phyloP scores from a whole-genome alignment of 108 stramenopile species.

The Skeletonema menzelii region DNA sequence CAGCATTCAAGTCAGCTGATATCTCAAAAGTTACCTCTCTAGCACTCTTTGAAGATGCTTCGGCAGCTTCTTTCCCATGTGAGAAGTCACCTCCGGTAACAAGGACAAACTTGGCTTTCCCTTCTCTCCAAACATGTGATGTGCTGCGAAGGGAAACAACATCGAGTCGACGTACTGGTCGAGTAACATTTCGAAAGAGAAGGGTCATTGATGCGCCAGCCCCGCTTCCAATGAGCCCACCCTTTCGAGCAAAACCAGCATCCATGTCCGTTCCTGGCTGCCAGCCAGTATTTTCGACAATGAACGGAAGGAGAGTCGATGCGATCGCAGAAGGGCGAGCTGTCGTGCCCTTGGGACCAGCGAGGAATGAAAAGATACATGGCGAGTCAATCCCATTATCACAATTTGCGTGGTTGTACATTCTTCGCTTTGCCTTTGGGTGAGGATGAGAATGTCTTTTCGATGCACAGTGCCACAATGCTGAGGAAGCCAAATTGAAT shows the following conservation, averaged over 20 bases:
- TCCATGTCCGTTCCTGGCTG: conserved; percentile 48
- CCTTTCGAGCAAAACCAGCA: conserved; percentile 49
- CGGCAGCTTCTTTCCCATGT: conserved; percentile 32
- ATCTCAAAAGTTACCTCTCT: conserved; percentile 40
- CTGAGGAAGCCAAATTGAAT: conserved; percentile 33
- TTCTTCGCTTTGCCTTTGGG: background rate
- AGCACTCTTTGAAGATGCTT: conserved; percentile 18
- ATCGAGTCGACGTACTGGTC: conserved; percentile 37
- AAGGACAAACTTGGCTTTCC: conserved; percentile 33
- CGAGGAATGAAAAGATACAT: conserved; percentile 46
- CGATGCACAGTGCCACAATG: conserved; percentile 33
- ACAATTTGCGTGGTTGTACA: conserved; percentile 11
- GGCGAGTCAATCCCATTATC: conserved; percentile 42
- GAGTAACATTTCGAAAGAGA: conserved; percentile 37
- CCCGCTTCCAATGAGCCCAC: conserved; percentile 40
- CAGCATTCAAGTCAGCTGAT: conserved; percentile 35
- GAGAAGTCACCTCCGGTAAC: conserved; percentile 49
- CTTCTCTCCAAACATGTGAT: conserved; percentile 40
- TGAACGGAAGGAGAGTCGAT: conserved; percentile 20
- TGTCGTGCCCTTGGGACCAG: conserved; percentile 45
- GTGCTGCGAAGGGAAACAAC: conserved; percentile 45
- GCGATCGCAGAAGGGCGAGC: conserved; percentile 30
- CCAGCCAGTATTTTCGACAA: conserved; percentile 54
- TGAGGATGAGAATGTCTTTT: background rate
- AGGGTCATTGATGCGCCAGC: conserved; percentile 40